Evolutionary conservation across 1,284 basidiomycete species (phyloP).

Genomic region (Naganishia sp.): DNA sequence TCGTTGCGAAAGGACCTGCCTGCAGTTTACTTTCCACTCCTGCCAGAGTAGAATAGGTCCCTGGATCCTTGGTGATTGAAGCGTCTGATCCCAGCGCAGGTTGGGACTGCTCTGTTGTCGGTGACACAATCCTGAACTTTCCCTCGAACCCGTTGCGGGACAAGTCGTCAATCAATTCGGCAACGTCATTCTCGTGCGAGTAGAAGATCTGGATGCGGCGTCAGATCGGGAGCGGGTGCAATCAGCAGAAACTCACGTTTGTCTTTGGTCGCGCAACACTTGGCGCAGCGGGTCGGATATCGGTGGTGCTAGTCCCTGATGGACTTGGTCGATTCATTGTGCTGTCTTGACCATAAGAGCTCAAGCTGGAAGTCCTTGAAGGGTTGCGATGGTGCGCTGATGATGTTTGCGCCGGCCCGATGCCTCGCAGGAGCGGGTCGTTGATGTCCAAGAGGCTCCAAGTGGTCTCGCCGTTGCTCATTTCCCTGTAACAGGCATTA

Average conservation of each 20-base stretch:
- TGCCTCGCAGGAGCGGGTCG: conserved; percentile 1
- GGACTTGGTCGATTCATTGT: background rate
- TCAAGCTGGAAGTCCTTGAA: conserved; percentile 11
- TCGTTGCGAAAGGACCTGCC: background rate
- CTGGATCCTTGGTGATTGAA: too few species aligned
- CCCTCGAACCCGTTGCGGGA: conserved; percentile 25
- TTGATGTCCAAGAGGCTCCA: conserved; percentile 30
- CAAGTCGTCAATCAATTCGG: conserved; percentile 25
- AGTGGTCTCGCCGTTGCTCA: conserved; percentile 31
- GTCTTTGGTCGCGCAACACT: conserved; percentile 12
- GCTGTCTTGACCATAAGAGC: conserved; percentile 14
- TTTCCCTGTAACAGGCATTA: conserved; percentile 25
- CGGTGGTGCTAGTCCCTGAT: background rate
- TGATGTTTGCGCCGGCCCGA: background rate
- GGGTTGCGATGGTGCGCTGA: background rate
- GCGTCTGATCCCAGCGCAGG: background rate
- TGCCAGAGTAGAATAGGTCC: background rate
- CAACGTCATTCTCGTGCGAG: conserved; percentile 17
- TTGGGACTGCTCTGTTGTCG: background rate
- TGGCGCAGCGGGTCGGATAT: background rate
- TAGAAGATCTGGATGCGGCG: conserved; percentile 14
- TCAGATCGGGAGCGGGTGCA: background rate
- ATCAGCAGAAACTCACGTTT: background rate
- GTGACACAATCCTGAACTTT: conserved; percentile 24
- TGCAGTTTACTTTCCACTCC: conserved; percentile 14